phyloP scores from a whole-genome alignment of 176 grass and related monocot genomes.

The Phoenix dactylifera region DNA sequence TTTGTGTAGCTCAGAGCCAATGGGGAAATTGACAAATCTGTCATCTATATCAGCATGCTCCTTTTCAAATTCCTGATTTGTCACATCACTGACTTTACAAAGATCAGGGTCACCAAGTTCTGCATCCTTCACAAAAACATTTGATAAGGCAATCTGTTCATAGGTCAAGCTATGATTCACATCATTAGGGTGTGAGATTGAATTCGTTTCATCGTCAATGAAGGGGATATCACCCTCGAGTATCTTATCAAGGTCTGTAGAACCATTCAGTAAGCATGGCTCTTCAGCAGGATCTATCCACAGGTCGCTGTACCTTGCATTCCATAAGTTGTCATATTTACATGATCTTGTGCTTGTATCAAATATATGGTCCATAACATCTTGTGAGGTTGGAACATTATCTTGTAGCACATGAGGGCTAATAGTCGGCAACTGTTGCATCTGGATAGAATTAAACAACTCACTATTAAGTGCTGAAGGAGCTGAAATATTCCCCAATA shows the following conservation, averaged over 20 bases:
- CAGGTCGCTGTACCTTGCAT: constrained; percentile 12
- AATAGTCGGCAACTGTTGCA: constrained; percentile 21
- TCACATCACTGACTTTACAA: constrained; percentile 20
- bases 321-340: constrained; percentile 6
- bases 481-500: constrained; percentile 11
- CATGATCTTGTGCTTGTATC: constrained; percentile 8
- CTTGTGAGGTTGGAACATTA: constrained; percentile 24
- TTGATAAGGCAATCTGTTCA: neutral
- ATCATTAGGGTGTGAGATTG: neutral
- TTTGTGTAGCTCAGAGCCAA: constrained; percentile 34
- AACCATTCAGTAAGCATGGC: constrained; percentile 7
- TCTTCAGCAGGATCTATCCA: constrained; percentile 19
- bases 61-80: constrained; percentile 17
- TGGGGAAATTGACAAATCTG: constrained; percentile 12
- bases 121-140: neutral
- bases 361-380: constrained; percentile 16
- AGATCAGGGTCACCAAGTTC: constrained; percentile 13
- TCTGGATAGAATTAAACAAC: constrained; percentile 26
- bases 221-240: constrained; percentile 4
- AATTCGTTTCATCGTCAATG: constrained; percentile 10
- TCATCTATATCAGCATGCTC: constrained; percentile 11
- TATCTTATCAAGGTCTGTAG: constrained; percentile 6
- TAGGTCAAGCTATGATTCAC: neutral
- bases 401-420: constrained; percentile 14
- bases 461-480: neutral